Base-by-base conservation (phyloP, 495 filamentous ascomycete species). In the Neurospora pannonica region DNA sequence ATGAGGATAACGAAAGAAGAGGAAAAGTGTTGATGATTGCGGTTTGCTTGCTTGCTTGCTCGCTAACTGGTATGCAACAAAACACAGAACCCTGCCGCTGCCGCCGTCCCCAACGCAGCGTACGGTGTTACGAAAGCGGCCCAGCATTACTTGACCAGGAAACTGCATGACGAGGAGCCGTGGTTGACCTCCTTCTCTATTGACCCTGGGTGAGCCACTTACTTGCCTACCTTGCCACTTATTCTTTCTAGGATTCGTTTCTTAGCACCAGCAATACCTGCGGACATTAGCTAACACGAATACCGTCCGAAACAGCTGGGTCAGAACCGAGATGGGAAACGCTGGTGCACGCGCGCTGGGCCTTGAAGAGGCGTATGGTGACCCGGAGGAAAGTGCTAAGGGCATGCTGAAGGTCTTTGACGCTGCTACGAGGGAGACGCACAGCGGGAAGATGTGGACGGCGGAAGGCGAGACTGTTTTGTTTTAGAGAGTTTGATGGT, bases 321-420 rank as follows among this genome's bases (percentile, higher is more conserved):
- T 81, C 11, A 81, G 83, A 54, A 88, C 86, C 5, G 85, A 87
- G 0, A 74, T 87, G 73, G 86, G 85, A 13, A 86, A 87, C 72
- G 40, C 73, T 5, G 85, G 77, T 0, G 86, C 86, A 19, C 37
- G 74, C 15, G 43, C 17, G 1, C 77, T 83, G 31, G 85, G 86
- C 0, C 19, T 83, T 3, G 80, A 81, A 24, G 71, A 83, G 54
- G 85, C 85, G 1, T 37, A 73, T 28, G 38, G 78, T n/a, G 71
- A 74, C 2, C 72, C 85, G 1, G 82, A 86, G 4, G 82, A 84
- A 28, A 81, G 79, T 46, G 75, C 76, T 13, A 75, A 76, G 24
- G 84, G 83, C 0, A 71, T 87, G 54, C 74, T 86, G 24, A 76
- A 78, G 70, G 74, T 85, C 1, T 76, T 88, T 21, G 77, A 81